Percentiles rank a stretch among this genome's conserved stretches.
These are phyloP conservation scores for Candida multigemmis DNA, from an alignment of 805 yeast species.

Conservation along the genomic window DNA sequence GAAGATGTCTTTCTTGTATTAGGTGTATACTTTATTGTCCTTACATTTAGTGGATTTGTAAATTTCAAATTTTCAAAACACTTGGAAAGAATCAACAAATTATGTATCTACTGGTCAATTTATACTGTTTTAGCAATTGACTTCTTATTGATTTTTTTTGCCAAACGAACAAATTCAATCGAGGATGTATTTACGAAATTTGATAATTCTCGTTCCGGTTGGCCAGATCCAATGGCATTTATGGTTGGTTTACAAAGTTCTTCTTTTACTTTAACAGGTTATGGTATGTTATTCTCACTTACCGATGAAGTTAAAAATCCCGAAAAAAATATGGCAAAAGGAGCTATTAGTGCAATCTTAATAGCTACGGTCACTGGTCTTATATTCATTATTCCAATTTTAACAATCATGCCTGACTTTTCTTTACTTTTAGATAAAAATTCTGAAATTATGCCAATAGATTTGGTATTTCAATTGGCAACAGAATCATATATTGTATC, in stretches of 20 bases:
- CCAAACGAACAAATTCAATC: constrained; percentile 48
- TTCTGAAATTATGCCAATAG: constrained; percentile 71
- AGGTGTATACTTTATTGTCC: constrained; percentile 45
- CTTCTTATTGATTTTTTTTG: constrained; percentile 49
- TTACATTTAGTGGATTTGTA: constrained; percentile 51
- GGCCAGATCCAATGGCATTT: constrained; percentile 65
- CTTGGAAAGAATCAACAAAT: constrained; percentile 54
- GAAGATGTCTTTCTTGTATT: constrained; percentile 50
- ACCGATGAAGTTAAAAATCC: constrained; percentile 77
- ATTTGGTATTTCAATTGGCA: constrained; percentile 60
- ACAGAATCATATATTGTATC: constrained; percentile 65
- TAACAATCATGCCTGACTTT: constrained; percentile 64
- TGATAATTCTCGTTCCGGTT: constrained; percentile 67
- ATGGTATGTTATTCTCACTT: constrained; percentile 73
- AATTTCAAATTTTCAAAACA: constrained; percentile 52
- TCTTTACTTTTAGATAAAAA: constrained; percentile 43
- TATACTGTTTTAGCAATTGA: constrained; percentile 65
- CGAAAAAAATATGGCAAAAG: constrained; percentile 66
- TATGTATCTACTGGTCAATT: constrained; percentile 70
- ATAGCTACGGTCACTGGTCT: constrained; percentile 64
- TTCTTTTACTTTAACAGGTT: constrained; percentile 73
- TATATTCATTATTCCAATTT: constrained; percentile 61
- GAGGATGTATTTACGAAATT: constrained; percentile 54
- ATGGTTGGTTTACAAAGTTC: constrained; percentile 73
- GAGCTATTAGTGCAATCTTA: constrained; percentile 56